Evolutionary conservation across 2,329 filamentous ascomycete species (phyloP).

Genomic region (Paraconiothyrium brasiliense): DNA sequence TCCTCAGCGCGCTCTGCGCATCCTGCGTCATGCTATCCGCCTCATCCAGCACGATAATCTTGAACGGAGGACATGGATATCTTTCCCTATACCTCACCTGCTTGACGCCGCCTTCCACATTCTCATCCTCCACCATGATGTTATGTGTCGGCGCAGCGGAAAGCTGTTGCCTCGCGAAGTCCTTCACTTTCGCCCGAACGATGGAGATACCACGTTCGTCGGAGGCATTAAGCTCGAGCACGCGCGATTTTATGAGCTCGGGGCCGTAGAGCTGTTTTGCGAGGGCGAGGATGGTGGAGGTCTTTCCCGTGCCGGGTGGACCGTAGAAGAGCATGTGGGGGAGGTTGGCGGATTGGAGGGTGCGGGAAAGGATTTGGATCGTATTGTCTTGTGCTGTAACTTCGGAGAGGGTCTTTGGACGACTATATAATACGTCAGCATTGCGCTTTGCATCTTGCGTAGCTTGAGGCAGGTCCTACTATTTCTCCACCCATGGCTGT

Average conservation of each 20-base stretch:
- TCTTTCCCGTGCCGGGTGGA: conserved; percentile 96
- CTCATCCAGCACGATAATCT: conserved; percentile 98
- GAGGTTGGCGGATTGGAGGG: conserved; percentile 94
- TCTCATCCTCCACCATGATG: conserved; percentile 63
- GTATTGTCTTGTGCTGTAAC: conserved; percentile 98
- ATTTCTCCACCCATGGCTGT: conserved; percentile 99
- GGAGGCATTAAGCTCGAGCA: conserved; percentile 99
- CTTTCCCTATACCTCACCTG: conserved; percentile 62
- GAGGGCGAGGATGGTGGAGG: conserved; percentile 94
- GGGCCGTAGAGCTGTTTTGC: conserved; percentile 98
- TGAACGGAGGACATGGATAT: conserved; percentile 97
- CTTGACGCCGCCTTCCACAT: conserved; percentile 34
- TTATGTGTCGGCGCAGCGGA: conserved; percentile 76
- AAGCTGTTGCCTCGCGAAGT: conserved; percentile 95
- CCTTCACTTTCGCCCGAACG: conserved; percentile 96
- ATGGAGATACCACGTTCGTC: conserved; percentile 98
- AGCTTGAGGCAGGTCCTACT: conserved; percentile 64
- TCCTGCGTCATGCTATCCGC: conserved; percentile 99
- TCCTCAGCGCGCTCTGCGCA: conserved; percentile 87
- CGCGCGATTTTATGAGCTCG: conserved; percentile 88
- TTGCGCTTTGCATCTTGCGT: conserved; percentile 4
- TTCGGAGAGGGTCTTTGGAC: conserved; percentile 91
- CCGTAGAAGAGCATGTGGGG: conserved; percentile 99
- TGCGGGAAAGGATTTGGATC: conserved; percentile 88
- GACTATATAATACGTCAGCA: conserved; percentile 62